Evolutionary conservation across 1,284 basidiomycete species (phyloP).

Genomic region (Moesziomyces sp.): DNA sequence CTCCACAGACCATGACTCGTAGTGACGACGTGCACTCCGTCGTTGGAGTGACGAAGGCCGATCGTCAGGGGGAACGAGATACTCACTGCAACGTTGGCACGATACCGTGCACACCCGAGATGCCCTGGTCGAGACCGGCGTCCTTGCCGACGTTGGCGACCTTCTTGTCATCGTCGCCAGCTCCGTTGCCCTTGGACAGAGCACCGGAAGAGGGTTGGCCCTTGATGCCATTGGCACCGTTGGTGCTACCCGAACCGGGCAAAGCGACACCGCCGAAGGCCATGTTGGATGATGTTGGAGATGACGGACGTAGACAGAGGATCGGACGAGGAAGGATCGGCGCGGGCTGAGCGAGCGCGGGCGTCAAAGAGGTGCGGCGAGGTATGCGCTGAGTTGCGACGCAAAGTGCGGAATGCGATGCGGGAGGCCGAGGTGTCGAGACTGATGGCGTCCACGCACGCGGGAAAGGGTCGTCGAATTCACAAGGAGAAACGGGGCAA

Average conservation of each 20-base stretch:
- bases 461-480: neutral
- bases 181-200: conserved; percentile 32
- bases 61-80: neutral
- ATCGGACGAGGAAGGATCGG: neutral
- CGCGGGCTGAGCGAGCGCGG: conserved; percentile 1
- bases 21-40: neutral
- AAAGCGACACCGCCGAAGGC: conserved; percentile 52
- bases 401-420: neutral
- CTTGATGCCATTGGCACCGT: conserved; percentile 29
- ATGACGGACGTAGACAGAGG: conserved; percentile 1
- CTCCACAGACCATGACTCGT: no score
- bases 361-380: conserved; percentile 18
- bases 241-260: conserved; percentile 43
- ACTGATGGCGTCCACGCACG: conserved; percentile 6
- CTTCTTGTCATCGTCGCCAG: conserved; percentile 41
- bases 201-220: conserved; percentile 20
- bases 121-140: conserved; percentile 51
- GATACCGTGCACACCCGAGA: conserved; percentile 67
- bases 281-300: conserved; percentile 23
- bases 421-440: conserved; percentile 1
- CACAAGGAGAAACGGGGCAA: conserved; percentile 8
- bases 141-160: conserved; percentile 37
- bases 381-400: conserved; percentile 18
- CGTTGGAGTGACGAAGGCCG: neutral
- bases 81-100: conserved; percentile 69